Percentiles rank a stretch among this genome's conserved stretches.
phyloP scores from a whole-genome alignment of 805 yeast genomes.

The Wilhelminamyces savonicus region DNA sequence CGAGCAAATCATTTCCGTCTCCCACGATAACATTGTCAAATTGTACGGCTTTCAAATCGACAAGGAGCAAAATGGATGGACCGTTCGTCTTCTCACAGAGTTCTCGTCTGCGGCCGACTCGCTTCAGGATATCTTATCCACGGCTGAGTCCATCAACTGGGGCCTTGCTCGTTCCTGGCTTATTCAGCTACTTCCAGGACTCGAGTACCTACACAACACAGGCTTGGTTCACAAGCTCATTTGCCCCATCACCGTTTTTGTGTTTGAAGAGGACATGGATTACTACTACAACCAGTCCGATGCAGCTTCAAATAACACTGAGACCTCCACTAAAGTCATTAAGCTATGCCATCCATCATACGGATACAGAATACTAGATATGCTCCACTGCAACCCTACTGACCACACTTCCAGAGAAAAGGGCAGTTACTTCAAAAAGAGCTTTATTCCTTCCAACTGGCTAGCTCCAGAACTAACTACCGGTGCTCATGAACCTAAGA shows the following conservation, averaged over 20 bases:
- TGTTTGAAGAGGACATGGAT: constrained; percentile 13
- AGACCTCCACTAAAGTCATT: constrained; percentile 48
- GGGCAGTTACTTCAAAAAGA: constrained; percentile 7
- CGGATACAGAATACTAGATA: constrained; percentile 23
- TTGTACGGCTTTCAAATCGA: constrained; percentile 73
- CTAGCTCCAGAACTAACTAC: constrained; percentile 67
- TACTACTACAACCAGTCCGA: constrained; percentile 1
- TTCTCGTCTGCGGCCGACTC: constrained; percentile 48
- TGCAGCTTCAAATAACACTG: constrained; percentile 1
- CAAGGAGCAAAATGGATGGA: constrained; percentile 50
- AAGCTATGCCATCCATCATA: constrained; percentile 57
- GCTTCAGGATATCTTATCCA: constrained; percentile 57
- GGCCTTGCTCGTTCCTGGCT: constrained; percentile 84
- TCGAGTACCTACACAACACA: constrained; percentile 79
- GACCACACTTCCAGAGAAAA: constrained; percentile 3
- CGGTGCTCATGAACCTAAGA: constrained; percentile 56
- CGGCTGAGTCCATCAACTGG: constrained; percentile 62
- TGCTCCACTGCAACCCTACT: constrained; percentile 20
- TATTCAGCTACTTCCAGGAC: constrained; percentile 75
- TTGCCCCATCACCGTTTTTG: constrained; percentile 46
- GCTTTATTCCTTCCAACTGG: constrained; percentile 44
- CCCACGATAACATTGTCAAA: constrained; percentile 60
- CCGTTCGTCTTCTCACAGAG: constrained; percentile 62
- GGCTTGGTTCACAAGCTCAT: constrained; percentile 75
- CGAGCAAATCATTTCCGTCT: constrained; percentile 49